Evolutionary conservation across 2,329 filamentous ascomycete genomes (phyloP), one percentile per base, ranked within the genome.

Genomic region (Colletotrichum cuscutae): DNA sequence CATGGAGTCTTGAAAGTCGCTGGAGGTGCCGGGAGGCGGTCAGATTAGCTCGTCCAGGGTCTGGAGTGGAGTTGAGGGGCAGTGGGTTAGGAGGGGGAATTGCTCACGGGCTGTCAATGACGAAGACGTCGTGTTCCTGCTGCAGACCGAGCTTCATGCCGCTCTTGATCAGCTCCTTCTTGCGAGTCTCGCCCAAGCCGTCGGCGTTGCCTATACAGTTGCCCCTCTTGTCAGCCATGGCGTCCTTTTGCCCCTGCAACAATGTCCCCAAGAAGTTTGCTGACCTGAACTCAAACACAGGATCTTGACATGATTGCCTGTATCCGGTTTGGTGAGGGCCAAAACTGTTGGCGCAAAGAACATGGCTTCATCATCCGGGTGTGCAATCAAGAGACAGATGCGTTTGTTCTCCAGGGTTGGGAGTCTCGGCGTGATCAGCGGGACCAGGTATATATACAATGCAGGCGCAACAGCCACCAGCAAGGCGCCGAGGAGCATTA

Each of bases 281-380:
- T 32, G 65, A 92, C 94, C 95, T 76, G 92, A 96, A 83, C 94
- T 97, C 75, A 99, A 85, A 84, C 97, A 99, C 68, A 98, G 85
- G 75, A 99, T 97, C 84, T 97, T 97, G 79, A 99, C 89, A 80
- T 97, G 95, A 83, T 99, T 98, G 4, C 94, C 93, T 24, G 93
- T 87, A 72, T 92, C 90, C 4, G 95, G 94, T 15, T 89, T 87
- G 22, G 95, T 96, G 71, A 99, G 89, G n/a, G 94, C 91, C 77
- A 97, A 88, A 15, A 98, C 87, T 0, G 95, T 94, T 0, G 97
- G 97, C 75, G 95, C 91, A 84, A 99, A 99, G 88, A 99, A 99
- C 97, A 99, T 99, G 82, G 96, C 97, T 86, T 99, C 97, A 79
- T 99, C 97, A 83, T 99, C 97, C 0, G 97, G 97, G 84, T 99